Conservation (phyloP, 371 early-diverging fungal genomes). For the Entomophthora muscae region DNA sequence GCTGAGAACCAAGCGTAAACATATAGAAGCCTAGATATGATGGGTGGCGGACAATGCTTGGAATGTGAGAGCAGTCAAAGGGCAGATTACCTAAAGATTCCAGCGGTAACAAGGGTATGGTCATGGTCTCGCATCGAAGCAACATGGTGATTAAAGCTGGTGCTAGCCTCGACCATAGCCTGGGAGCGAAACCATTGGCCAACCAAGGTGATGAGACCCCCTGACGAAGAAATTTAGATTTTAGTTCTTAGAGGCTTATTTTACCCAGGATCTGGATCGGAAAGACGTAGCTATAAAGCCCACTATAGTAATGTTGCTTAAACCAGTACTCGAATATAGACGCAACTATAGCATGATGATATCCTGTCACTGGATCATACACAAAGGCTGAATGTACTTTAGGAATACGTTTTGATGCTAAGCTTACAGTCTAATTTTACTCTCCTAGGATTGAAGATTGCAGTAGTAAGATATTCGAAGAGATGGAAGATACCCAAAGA, state of each 20-base stretch:
- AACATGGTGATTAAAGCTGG: conserved; percentile 63
- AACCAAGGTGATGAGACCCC: conserved; percentile 33
- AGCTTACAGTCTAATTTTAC: conserved; percentile 41
- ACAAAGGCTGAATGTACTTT: conserved; percentile 34
- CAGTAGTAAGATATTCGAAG: conserved; percentile 59
- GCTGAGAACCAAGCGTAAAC: conserved; percentile 60
- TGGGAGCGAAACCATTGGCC: conserved; percentile 45
- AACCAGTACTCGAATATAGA: conserved; percentile 49
- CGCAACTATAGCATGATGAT: conserved; percentile 44
- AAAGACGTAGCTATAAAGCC: conserved; percentile 27
- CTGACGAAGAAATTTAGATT: conserved; percentile 7
- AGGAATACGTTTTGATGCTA: neutral
- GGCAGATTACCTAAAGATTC: conserved; percentile 46
- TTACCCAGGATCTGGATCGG: conserved; percentile 20
- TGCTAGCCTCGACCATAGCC: conserved; percentile 61
- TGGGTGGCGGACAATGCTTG: conserved; percentile 63
- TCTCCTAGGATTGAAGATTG: conserved; percentile 39
- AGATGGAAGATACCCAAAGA: conserved; percentile 48
- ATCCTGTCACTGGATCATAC: conserved; percentile 51
- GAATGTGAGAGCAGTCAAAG: neutral
- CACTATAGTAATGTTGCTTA: conserved; percentile 36
- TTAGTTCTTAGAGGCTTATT: neutral
- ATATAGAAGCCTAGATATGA: conserved; percentile 78
- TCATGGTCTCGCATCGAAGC: conserved; percentile 33
- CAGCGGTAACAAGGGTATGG: conserved; percentile 53